Evolutionary conservation across 2,329 filamentous ascomycete genomes (phyloP).

Genomic region (Helotiales sp.): DNA sequence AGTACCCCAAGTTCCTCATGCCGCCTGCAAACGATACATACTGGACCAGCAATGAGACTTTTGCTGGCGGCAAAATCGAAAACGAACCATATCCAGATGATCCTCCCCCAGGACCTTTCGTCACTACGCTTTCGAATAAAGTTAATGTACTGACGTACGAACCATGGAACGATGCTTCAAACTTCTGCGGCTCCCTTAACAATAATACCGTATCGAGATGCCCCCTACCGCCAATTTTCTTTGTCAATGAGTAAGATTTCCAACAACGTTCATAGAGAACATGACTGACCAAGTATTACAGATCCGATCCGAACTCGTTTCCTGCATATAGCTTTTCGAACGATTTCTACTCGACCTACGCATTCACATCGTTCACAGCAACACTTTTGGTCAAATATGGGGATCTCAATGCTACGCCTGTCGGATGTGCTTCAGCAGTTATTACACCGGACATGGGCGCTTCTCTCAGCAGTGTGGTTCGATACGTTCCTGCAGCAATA

Average conservation of each 20-base stretch:
- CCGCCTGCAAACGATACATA: slow-evolving; percentile 60
- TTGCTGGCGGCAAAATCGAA: slow-evolving; percentile 73
- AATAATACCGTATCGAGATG: slow-evolving; percentile 55
- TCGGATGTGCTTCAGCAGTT: slow-evolving; percentile 80
- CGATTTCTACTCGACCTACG: slow-evolving; percentile 78
- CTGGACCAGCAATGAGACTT: slow-evolving; percentile 56
- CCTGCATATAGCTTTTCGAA: slow-evolving; percentile 74
- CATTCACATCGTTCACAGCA: slow-evolving; percentile 78
- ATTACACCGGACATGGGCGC: slow-evolving; percentile 81
- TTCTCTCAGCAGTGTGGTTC: slow-evolving; percentile 66
- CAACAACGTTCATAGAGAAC: not conserved
- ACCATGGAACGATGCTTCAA: slow-evolving; percentile 54
- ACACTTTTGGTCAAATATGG: slow-evolving; percentile 76
- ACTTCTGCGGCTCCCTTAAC: slow-evolving; percentile 67
- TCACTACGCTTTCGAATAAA: slow-evolving; percentile 71
- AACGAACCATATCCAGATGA: slow-evolving; percentile 52
- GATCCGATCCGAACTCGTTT: slow-evolving; percentile 47
- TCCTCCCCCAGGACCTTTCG: slow-evolving; percentile 47
- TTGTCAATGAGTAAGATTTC: slow-evolving; percentile 48
- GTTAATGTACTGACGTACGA: slow-evolving; percentile 77
- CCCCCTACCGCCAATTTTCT: slow-evolving; percentile 74
- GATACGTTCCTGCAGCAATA: slow-evolving; percentile 75
- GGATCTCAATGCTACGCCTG: slow-evolving; percentile 57
- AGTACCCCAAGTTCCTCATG: slow-evolving; percentile 52
- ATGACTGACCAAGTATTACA: slow-evolving; percentile 25